These are phyloP conservation scores for Gracilaria caudata DNA, from an alignment of 23 red algal species.

Conservation along the genomic window DNA sequence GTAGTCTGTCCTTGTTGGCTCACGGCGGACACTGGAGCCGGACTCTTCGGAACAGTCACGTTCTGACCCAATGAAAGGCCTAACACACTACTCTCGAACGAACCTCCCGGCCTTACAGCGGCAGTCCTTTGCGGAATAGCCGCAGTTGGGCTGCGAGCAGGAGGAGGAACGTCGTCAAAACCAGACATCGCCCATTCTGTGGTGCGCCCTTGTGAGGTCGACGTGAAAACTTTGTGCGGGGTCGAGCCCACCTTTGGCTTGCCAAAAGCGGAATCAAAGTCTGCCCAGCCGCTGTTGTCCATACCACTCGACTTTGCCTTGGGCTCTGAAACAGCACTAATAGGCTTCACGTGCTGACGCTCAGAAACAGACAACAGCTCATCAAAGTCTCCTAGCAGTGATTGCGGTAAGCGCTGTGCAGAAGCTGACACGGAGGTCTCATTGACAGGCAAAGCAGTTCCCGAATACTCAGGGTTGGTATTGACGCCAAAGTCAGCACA, in stretches of 20 bases:
- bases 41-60: neutral
- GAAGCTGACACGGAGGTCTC: neutral
- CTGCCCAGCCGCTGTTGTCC: conserved; percentile 27
- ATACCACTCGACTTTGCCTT: too few relatives aligned
- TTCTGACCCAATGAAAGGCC: neutral
- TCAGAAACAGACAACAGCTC: conserved; percentile 17
- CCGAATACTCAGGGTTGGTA: neutral
- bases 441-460: neutral
- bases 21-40: neutral
- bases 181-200: neutral
- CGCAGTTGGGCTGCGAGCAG: neutral
- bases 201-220: neutral
- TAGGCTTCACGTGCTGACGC: neutral
- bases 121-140: neutral
- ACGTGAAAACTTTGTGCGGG: neutral
- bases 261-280: conserved; percentile 56
- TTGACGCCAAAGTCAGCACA: conserved; percentile 26
- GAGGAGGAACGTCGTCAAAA: neutral
- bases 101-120: neutral
- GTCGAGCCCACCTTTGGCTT: neutral
- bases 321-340: neutral
- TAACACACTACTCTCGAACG: neutral
- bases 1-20: neutral
- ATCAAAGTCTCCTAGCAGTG: conserved; percentile 3
- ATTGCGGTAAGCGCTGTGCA: neutral